These are phyloP conservation scores for Colletotrichum tabaci DNA, from an alignment of 2,329 filamentous ascomycete genomes.

Conservation along the genomic window DNA sequence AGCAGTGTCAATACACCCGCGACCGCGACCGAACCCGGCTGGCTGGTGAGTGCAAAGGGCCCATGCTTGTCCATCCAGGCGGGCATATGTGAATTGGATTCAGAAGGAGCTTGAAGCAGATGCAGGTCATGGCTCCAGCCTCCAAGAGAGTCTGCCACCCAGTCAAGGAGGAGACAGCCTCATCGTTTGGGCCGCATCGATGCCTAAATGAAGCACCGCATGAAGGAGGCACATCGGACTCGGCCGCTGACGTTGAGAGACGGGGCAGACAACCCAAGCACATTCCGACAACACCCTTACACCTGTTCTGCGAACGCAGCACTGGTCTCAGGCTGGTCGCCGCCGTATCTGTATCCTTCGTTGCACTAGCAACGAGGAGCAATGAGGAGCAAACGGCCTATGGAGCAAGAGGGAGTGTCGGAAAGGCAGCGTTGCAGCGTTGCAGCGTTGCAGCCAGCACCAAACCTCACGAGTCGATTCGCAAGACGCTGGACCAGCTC, in stretches of 20 bases:
- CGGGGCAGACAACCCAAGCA: constrained; percentile 22
- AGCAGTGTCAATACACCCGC: not conserved
- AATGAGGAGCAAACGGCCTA: constrained; percentile 6
- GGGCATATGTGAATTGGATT: constrained; percentile 32
- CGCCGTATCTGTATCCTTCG: constrained; percentile 12
- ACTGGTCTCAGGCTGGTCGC: constrained; percentile 1
- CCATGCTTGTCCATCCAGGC: constrained; percentile 1
- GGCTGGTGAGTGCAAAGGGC: not conserved
- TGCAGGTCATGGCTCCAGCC: constrained; percentile 21
- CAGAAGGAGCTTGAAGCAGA: constrained; percentile 26
- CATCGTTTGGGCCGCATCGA: constrained; percentile 44
- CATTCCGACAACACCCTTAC: not conserved
- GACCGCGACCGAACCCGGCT: not conserved
- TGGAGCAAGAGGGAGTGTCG: constrained; percentile 15
- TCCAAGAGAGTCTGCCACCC: constrained; percentile 31
- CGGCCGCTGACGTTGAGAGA: constrained; percentile 25
- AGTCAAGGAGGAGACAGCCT: constrained; percentile 41
- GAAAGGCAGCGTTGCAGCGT: constrained; percentile 21
- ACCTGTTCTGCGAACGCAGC: not conserved
- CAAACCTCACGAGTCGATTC: constrained; percentile 11
- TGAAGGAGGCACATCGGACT: constrained; percentile 14
- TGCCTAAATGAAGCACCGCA: constrained; percentile 40
- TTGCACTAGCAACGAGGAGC: constrained; percentile 22
- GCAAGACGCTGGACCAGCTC: constrained; percentile 25
- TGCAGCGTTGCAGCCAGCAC: constrained; percentile 17